Conservation (phyloP, 2,329 filamentous ascomycete species). For the Akanthomyces lecanii region DNA sequence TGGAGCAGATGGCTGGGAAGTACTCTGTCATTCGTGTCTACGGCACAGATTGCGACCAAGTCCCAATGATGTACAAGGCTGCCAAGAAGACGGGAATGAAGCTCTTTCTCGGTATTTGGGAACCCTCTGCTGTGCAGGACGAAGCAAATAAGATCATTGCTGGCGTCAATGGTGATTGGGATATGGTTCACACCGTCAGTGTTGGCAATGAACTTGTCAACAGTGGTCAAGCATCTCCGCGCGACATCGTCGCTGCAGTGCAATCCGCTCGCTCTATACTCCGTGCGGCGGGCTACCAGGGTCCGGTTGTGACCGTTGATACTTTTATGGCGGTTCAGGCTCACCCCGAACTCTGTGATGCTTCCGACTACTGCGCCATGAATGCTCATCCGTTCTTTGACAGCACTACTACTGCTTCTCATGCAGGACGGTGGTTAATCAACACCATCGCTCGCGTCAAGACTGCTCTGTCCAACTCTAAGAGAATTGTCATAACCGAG, state of each 20-base stretch:
- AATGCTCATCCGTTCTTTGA: slow-evolving; percentile 88
- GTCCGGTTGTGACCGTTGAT: slow-evolving; percentile 75
- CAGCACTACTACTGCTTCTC: slow-evolving; percentile 49
- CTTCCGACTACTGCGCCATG: slow-evolving; percentile 72
- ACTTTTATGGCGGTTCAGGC: slow-evolving; percentile 65
- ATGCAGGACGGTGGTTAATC: slow-evolving; percentile 64
- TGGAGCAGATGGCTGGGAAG: slow-evolving; percentile 46
- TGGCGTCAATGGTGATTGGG: slow-evolving; percentile 62
- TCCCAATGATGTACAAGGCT: slow-evolving; percentile 57
- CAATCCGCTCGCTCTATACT: slow-evolving; percentile 54
- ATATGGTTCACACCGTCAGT: slow-evolving; percentile 62
- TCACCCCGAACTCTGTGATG: slow-evolving; percentile 65
- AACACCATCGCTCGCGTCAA: slow-evolving; percentile 47
- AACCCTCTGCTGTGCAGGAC: slow-evolving; percentile 50
- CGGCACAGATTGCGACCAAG: slow-evolving; percentile 74
- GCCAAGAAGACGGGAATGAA: slow-evolving; percentile 62
- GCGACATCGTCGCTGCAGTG: slow-evolving; percentile 55
- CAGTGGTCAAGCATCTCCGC: slow-evolving; percentile 49
- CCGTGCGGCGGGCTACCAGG: slow-evolving; percentile 59
- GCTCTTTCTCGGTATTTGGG: slow-evolving; percentile 71
- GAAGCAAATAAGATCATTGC: slow-evolving; percentile 60
- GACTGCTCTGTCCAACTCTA: slow-evolving; percentile 40
- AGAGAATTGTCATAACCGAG: slow-evolving; percentile 72
- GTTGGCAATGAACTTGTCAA: slow-evolving; percentile 82
- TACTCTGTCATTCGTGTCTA: slow-evolving; percentile 71